Percentiles rank a stretch among this genome's conserved stretches.
Conservation (phyloP, 108 stramenopile genomes). For the Discostella pseudostelligera region DNA sequence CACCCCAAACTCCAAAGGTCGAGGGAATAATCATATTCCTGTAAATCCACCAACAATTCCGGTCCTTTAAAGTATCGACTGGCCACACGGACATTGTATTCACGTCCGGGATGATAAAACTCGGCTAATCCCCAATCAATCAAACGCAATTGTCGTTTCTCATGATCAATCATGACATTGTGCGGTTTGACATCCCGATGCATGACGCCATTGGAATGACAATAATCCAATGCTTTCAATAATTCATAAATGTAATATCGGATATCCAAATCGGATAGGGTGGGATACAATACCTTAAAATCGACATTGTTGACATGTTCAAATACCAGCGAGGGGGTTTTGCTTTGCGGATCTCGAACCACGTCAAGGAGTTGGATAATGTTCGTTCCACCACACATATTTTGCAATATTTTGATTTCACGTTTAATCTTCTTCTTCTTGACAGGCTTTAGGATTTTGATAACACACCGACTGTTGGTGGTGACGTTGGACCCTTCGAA, state of each 20-base stretch:
- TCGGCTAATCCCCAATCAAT: slow-evolving; percentile 99
- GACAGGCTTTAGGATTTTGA: slow-evolving; percentile 99
- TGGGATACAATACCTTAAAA: slow-evolving; percentile 99
- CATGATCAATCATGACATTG: slow-evolving; percentile 99
- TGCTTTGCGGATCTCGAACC: slow-evolving; percentile 98
- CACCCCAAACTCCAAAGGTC: slow-evolving; percentile 99
- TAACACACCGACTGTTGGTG: slow-evolving; percentile 96
- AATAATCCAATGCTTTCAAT: slow-evolving; percentile 98
- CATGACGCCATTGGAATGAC: slow-evolving; percentile 99
- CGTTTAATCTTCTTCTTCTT: slow-evolving; percentile 99
- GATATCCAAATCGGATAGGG: slow-evolving; percentile 97
- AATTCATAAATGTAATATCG: slow-evolving; percentile 99
- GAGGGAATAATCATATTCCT: slow-evolving; percentile 99
- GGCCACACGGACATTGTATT: slow-evolving; percentile 99
- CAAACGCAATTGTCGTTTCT: slow-evolving; percentile 94
- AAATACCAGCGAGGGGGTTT: slow-evolving; percentile 98
- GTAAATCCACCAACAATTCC: slow-evolving; percentile 98
- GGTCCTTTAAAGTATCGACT: slow-evolving; percentile 99
- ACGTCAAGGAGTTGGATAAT: slow-evolving; percentile 99
- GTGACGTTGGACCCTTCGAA: slow-evolving; percentile 97
- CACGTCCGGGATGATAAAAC: slow-evolving; percentile 99
- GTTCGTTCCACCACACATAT: slow-evolving; percentile 99
- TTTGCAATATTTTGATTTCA: slow-evolving; percentile 99
- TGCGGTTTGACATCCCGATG: slow-evolving; percentile 99
- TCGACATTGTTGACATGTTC: slow-evolving; percentile 99